Base-by-base conservation (phyloP, 306 rosid species). In the Cicer cuneatum region DNA sequence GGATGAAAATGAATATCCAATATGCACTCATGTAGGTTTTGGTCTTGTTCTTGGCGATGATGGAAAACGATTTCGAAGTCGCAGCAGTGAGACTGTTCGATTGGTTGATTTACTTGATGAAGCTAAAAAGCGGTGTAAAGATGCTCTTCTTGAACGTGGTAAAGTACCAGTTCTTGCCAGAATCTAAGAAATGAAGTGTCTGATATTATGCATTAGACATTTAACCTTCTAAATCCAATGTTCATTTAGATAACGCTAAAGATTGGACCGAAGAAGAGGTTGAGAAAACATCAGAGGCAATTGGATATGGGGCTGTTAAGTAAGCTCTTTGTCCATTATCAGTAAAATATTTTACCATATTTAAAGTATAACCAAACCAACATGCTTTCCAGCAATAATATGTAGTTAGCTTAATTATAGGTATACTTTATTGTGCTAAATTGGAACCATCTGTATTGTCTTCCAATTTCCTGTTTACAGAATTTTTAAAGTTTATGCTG, bases 41-140 rank as follows among this genome's bases (percentile, higher is more conserved):
- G 98, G 98, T 85, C 96, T 93, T 77, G 98, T 91, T 87, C 90
- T 84, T 60, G 97, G 98, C 49, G 96, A 91, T 46, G 98, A 93
- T 78, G 94, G 96, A 49, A 93, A 89, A 74, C 89, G 94, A 45
- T 93, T 93, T 66, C 87, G 96, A 5, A 93, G 91, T 69, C 88
- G 97, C n/a, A 84, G 84, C 82, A 83, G 85, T 16, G 97, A 93
- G 93, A 65, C 70, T 40, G 70, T 65, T 65, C 38, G 70, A 65
- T 65, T 65, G 52, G 70, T 65, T 65, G 70, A 91, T 80, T 85
- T 93, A 77, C 98, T 93, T 52, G 97, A 93, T 70, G 98, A 93
- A 83, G 98, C 98, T 73, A 93, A 93, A 93, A 85, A 5, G 71
- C 96, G 94, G 66, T 84, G 96, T 83, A 91, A 88, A 82, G 19